Conservation (phyloP, 208 protist species). For the Trichomonas gallinae region DNA sequence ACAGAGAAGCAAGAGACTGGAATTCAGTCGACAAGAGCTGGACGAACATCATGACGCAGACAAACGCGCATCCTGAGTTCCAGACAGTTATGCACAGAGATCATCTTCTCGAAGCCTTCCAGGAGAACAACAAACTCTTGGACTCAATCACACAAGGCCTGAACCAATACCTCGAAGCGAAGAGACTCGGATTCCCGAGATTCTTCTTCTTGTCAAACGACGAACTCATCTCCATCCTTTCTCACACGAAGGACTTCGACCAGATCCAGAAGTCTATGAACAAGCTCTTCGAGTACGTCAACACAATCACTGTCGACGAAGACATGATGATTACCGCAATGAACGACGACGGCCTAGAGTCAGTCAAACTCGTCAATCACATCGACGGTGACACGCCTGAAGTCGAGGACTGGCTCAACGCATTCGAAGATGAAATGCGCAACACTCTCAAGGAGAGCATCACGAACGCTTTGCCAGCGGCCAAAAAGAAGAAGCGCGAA, state of each 20-base stretch:
- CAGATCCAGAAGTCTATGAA: constrained; percentile 85
- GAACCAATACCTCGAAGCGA: constrained; percentile 64
- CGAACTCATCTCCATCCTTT: constrained; percentile 87
- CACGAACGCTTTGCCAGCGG: neutral
- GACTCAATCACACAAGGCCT: constrained; percentile 65
- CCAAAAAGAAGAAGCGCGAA: constrained; percentile 48
- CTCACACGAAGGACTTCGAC: constrained; percentile 76
- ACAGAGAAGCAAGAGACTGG: constrained; percentile 65
- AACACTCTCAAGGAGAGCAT: constrained; percentile 11
- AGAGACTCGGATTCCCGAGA: constrained; percentile 54
- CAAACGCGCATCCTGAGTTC: constrained; percentile 47
- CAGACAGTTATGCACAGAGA: constrained; percentile 69
- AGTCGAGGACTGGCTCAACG: constrained; percentile 87
- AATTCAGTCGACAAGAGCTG: constrained; percentile 40
- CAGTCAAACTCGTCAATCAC: constrained; percentile 29
- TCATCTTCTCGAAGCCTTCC: constrained; percentile 63
- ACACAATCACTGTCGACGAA: constrained; percentile 49
- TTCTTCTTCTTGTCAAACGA: constrained; percentile 87
- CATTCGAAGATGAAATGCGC: constrained; percentile 60
- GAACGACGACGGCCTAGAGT: constrained; percentile 40
- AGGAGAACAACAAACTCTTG: constrained; percentile 58
- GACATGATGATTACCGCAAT: constrained; percentile 56
- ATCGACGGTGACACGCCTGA: constrained; percentile 45
- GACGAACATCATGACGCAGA: constrained; percentile 41
- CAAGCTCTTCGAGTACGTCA: constrained; percentile 88